A percentile compares a stretch with the other conserved stretches of the same genome.
These are phyloP conservation scores for Clathrus columnatus DNA, from an alignment of 768 basidiomycete species.

Conservation along the genomic window DNA sequence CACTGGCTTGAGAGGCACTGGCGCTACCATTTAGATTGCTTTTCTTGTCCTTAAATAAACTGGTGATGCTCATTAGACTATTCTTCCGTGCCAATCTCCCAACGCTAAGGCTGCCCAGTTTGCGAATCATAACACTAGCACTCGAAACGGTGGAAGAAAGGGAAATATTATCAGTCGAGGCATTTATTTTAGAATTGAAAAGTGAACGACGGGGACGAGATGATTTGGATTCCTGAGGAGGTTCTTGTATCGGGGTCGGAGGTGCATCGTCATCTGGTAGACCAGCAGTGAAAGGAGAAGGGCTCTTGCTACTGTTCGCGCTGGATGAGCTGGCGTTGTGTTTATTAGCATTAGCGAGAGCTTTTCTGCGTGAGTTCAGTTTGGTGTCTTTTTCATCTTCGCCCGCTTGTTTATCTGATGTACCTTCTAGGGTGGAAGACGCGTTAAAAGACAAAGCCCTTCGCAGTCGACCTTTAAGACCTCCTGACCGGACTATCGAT, in stretches of 20 bases:
- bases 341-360: slow-evolving; percentile 12
- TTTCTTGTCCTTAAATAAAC: slow-evolving; percentile 81
- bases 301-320: neutral
- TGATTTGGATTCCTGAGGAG: slow-evolving; percentile 1
- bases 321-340: slow-evolving; percentile 10
- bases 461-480: slow-evolving; percentile 69
- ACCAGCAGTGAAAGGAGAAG: neutral
- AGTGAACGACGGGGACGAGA: slow-evolving; percentile 38
- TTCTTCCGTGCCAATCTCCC: slow-evolving; percentile 84
- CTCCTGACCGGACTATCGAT: slow-evolving; percentile 44
- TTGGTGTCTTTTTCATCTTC: slow-evolving; percentile 33
- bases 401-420: slow-evolving; percentile 13
- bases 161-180: slow-evolving; percentile 91
- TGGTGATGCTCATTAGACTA: slow-evolving; percentile 84
- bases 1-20: slow-evolving; percentile 40
- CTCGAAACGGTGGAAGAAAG: slow-evolving; percentile 90
- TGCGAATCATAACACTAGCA: slow-evolving; percentile 93
- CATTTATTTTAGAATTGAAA: slow-evolving; percentile 84
- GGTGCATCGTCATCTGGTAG: neutral
- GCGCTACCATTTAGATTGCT: slow-evolving; percentile 22
- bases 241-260: slow-evolving; percentile 21
- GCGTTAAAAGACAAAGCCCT: slow-evolving; percentile 66
- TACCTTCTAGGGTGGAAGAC: slow-evolving; percentile 46
- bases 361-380: slow-evolving; percentile 12
- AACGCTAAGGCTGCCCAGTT: slow-evolving; percentile 66